Evolutionary conservation across 345 rosid species (phyloP), one percentile per base, ranked within the genome.

Genomic region (Aquilaria yunnanensis): DNA sequence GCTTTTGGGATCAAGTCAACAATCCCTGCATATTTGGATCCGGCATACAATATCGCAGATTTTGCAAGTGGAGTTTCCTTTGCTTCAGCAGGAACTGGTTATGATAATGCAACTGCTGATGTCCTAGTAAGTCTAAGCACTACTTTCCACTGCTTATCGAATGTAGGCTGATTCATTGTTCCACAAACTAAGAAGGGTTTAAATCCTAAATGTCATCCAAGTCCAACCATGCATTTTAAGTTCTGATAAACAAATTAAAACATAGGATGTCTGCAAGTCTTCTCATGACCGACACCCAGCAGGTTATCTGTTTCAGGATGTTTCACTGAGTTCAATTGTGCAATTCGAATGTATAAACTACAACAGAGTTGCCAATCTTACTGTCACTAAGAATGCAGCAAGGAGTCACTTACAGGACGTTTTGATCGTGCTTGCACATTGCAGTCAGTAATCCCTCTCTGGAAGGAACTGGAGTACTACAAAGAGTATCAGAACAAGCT

Each of bases 41-140:
- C 92, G 2, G 52, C 53, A 3, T 86, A 70, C 65, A 65, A 64
- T 67, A 88, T 91, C 10, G 34, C 68, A 65, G 88, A 91, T 67
- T 88, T 88, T 52, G 83, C 90, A n/a, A 81, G 88, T 0, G 94
- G 97, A 1, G 94, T 91, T 63, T 84, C 85, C 65, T 91, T 91
- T 56, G 97, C 97, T 63, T 91, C 97, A 47, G 93, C 97, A 8
- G 96, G 97, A 68, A 88, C 94, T 7, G 94, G 97, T 63, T 83
- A 81, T 59, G 97, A 91, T 60, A 86, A 86, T 74, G 85, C 85
- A 51, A 91, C 96, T 57, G 69, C 94, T 56, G 53, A 64, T 67
- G 88, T 88, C 61, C 70, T 86, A 41, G 97, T 91, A 83, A 85
- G 92, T 83, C 57, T 43, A 50, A 37, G 43, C 5, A 9, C 43